Conservation (phyloP, 1,284 basidiomycete species). For the Moesziomyces sp. region DNA sequence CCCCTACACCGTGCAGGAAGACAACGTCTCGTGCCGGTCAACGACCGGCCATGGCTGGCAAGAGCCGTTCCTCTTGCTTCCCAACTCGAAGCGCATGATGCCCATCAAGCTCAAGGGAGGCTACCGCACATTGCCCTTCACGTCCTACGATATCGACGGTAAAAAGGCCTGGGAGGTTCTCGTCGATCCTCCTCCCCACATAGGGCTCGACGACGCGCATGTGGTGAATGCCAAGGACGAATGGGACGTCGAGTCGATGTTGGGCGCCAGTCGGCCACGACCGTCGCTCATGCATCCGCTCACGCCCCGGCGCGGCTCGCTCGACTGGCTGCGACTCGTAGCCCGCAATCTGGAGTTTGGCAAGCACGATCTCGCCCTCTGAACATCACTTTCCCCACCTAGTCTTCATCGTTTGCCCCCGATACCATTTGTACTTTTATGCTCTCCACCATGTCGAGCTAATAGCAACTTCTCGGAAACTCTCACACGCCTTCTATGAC, state of each 20-base stretch:
- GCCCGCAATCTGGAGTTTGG: conserved; percentile 35
- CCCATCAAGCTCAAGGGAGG: conserved; percentile 35
- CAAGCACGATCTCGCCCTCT: conserved; percentile 28
- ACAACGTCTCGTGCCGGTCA: conserved; percentile 19
- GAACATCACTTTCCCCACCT: neutral
- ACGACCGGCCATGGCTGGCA: conserved; percentile 46
- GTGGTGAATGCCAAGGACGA: conserved; percentile 28
- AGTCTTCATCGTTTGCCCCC: neutral
- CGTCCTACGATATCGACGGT: conserved; percentile 8
- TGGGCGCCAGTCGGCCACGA: conserved; percentile 24
- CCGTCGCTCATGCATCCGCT: conserved; percentile 26
- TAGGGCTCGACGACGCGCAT: conserved; percentile 9
- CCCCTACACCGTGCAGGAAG: conserved; percentile 27
- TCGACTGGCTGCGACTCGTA: conserved; percentile 38
- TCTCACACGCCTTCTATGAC: no score
- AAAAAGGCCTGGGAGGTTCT: conserved; percentile 39
- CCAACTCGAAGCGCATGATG: conserved; percentile 20
- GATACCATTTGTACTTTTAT: conserved; percentile 14
- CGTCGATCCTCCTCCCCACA: conserved; percentile 20
- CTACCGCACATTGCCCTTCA: conserved; percentile 33
- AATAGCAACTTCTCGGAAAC: no score
- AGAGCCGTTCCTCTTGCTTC: conserved; percentile 30
- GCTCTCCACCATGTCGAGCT: neutral
- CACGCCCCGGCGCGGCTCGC: conserved; percentile 21
- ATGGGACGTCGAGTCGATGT: conserved; percentile 41